Evolutionary conservation across 108 stramenopile genomes (phyloP).

Genomic region (Conticribra weissflogii): DNA sequence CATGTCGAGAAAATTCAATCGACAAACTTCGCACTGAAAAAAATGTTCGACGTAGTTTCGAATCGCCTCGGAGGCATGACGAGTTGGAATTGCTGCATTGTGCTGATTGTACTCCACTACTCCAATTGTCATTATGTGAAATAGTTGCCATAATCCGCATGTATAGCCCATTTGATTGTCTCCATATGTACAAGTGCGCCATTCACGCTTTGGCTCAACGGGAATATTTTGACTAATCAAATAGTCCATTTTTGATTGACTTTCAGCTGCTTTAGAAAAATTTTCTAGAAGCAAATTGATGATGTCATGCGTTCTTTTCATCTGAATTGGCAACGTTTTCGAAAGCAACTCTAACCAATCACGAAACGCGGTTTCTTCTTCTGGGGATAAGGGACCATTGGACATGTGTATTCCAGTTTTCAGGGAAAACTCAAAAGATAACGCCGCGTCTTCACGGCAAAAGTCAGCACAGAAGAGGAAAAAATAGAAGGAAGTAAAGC

Average conservation of each 20-base stretch:
- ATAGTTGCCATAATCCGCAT: conserved; percentile 87
- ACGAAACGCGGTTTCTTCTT: conserved; percentile 46
- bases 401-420: conserved; percentile 65
- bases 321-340: conserved; percentile 60
- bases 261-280: conserved; percentile 44
- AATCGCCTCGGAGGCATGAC: conserved; percentile 35
- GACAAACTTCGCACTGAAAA: conserved; percentile 86
- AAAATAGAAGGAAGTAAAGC: not conserved
- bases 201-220: conserved; percentile 9
- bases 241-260: conserved; percentile 45
- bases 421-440: conserved; percentile 75
- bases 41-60: conserved; percentile 66
- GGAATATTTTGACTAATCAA: conserved; percentile 25
- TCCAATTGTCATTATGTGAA: conserved; percentile 82
- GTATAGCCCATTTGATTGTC: conserved; percentile 70
- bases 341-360: conserved; percentile 62
- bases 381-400: conserved; percentile 48
- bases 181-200: conserved; percentile 47
- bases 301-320: conserved; percentile 52
- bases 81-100: conserved; percentile 26
- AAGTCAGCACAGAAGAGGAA: conserved; percentile 1
- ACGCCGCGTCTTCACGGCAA: conserved; percentile 55
- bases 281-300: conserved; percentile 51
- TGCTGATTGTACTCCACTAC: conserved; percentile 76
- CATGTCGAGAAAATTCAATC: conserved; percentile 66